phyloP scores from a whole-genome alignment of 2,329 filamentous ascomycete genomes.

The Exophiala dermatitidis region DNA sequence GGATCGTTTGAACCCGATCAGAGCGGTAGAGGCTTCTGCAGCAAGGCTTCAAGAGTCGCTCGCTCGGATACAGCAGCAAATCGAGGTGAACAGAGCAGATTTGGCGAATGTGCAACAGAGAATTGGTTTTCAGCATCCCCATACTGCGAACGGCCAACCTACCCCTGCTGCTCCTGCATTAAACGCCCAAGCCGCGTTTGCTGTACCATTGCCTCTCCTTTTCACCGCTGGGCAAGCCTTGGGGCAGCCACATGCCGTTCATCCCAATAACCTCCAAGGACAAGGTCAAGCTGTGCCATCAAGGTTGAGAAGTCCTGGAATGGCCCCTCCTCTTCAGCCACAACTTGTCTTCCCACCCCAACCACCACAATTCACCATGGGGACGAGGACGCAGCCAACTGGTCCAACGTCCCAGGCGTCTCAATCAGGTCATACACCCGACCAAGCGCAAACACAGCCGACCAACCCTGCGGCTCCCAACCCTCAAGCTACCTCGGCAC shows the following conservation, averaged over 20 bases:
- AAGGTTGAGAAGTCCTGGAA: neutral
- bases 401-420: neutral
- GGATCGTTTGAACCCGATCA: constrained; percentile 2
- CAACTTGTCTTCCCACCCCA: neutral
- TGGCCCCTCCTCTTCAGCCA: neutral
- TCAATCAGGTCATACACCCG: neutral
- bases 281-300: neutral
- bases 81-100: constrained; percentile 20
- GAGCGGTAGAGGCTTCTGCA: constrained; percentile 5
- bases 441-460: neutral
- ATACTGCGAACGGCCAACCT: neutral
- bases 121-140: constrained; percentile 15
- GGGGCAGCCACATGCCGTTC: neutral
- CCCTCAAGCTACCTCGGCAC: neutral
- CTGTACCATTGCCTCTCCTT: neutral
- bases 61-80: constrained; percentile 17
- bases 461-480: neutral
- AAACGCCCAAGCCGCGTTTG: neutral
- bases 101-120: constrained; percentile 18
- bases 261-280: neutral
- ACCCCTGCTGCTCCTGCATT: neutral
- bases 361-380: neutral
- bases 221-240: neutral
- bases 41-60: constrained; percentile 16
- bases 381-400: neutral